Percentiles rank a stretch among this genome's conserved stretches.
phyloP scores from a whole-genome alignment of 1,284 basidiomycete species.

The Cutaneotrichosporon sp. region DNA sequence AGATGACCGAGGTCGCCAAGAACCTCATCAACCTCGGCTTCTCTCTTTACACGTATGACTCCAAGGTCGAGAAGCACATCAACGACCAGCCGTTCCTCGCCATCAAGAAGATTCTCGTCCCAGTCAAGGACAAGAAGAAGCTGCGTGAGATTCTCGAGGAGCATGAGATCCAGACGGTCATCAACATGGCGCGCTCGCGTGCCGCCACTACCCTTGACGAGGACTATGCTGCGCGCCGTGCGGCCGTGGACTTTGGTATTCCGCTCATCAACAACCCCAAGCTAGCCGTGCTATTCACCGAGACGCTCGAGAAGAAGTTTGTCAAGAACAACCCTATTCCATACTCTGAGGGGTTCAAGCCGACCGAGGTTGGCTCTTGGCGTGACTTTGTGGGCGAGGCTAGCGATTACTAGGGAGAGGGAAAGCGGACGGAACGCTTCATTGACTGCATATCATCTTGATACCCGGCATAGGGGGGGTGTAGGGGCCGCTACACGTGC shows the following conservation, averaged over 20 bases:
- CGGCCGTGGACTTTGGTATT: constrained; percentile 86
- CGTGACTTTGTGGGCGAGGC: constrained; percentile 68
- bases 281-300: constrained; percentile 84
- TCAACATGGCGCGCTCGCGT: constrained; percentile 84
- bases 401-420: constrained; percentile 22
- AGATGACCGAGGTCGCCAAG: constrained; percentile 69
- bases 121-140: constrained; percentile 93
- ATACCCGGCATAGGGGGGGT: constrained; percentile 9
- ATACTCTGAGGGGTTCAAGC: constrained; percentile 85
- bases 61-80: constrained; percentile 82
- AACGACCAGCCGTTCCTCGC: constrained; percentile 71
- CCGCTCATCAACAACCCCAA: constrained; percentile 81
- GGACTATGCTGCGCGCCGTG: constrained; percentile 90
- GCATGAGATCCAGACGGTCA: constrained; percentile 89
- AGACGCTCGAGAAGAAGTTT: constrained; percentile 83
- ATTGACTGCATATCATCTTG: background rate
- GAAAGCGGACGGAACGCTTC: background rate
- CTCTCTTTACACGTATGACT: constrained; percentile 68
- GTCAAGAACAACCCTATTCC: constrained; percentile 71
- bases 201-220: constrained; percentile 78
- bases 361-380: constrained; percentile 90
- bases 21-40: constrained; percentile 98
- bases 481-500: constrained; percentile 4
- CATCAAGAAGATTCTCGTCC: constrained; percentile 87
- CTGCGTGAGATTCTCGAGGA: constrained; percentile 76